Evolutionary conservation across 2,329 filamentous ascomycete genomes (phyloP), one percentile per base, ranked within the genome.

Genomic region (Aspergillus japonicus): DNA sequence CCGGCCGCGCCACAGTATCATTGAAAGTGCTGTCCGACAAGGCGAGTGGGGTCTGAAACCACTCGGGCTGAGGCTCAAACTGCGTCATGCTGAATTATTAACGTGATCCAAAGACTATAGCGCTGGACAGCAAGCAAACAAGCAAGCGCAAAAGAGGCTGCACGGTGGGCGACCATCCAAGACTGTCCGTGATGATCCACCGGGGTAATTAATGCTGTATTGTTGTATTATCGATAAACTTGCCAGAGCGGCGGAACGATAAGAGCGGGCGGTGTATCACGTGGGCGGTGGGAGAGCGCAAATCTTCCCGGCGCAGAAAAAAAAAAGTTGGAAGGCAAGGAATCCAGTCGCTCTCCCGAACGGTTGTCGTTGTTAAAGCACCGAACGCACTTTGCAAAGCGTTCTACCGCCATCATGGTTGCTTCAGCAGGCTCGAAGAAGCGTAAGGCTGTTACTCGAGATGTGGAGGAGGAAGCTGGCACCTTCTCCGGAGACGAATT

Each of bases 401-500:
- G 47, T 44, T 54, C 19, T 31, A 44, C 59, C 57, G 31, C 61
- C 63, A 66, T 59, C 59, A 78, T 78, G 75, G 68, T 71, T 62
- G 63, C 67, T 57, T 66, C 67, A 64, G 75, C 78, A 59, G 68
- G 73, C 50, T 80, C 77, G 33, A 82, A 84, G 73, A 90, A 90
- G 80, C 85, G 88, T 65, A 90, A 90, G 76, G 84, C 84, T 62
- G 80, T 85, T 21, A 82, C 81, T 24, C 80, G 80, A 33, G 84
- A 86, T 66, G 76, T 80, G 19, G 77, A 80, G 50, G 78, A 78
- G 59, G 73, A 77, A 53, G 76, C 79, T 14, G 79, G 83, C 62
- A 75, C 80, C 2, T 81, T 82, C 59, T 87, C 84, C 23, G 87
- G 87, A 33, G 83, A 86, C 66, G 87, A 89, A 66, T 83, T 89